phyloP scores from a whole-genome alignment of 179 eudicot species.

The Silene coronaria region DNA sequence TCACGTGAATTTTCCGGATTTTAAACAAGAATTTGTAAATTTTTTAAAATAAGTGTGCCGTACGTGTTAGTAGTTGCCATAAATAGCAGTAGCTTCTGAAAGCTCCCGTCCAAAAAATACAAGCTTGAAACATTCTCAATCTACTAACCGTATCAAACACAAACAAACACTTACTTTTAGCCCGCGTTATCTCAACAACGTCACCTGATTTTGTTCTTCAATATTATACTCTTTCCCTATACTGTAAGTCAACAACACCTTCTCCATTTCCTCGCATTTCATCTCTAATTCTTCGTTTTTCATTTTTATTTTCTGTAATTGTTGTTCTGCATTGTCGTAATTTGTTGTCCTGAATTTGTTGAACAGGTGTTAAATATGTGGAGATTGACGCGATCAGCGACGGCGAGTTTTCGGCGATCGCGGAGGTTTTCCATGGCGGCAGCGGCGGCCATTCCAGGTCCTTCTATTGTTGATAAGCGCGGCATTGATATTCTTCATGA shows the following conservation, averaged over 20 bases:
- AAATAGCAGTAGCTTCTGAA: background rate
- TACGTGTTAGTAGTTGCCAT: background rate
- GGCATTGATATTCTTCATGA: constrained; percentile 97
- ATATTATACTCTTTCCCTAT: background rate
- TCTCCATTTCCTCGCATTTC: background rate
- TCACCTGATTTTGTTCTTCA: background rate
- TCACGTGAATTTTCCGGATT: too few species aligned
- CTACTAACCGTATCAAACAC: background rate
- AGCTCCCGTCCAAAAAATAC: too few species aligned
- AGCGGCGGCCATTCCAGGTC: constrained; percentile 53
- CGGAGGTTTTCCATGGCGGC: constrained; percentile 49
- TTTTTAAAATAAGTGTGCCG: too few species aligned
- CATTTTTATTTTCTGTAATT: background rate
- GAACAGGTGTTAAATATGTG: constrained; percentile 36
- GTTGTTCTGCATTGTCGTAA: background rate
- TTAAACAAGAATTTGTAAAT: too few species aligned
- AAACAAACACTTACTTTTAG: background rate
- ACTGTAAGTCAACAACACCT: background rate
- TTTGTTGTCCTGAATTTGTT: background rate
- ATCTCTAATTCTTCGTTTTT: background rate
- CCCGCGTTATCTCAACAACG: background rate
- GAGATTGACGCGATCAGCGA: constrained; percentile 56
- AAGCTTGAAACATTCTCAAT: too few species aligned
- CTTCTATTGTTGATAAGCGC: constrained; percentile 89
- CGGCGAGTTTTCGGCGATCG: constrained; percentile 44